Percentiles rank a stretch among this genome's conserved stretches.
Conservation (phyloP, 345 rosid genomes). For the Pugionium cornutum region DNA sequence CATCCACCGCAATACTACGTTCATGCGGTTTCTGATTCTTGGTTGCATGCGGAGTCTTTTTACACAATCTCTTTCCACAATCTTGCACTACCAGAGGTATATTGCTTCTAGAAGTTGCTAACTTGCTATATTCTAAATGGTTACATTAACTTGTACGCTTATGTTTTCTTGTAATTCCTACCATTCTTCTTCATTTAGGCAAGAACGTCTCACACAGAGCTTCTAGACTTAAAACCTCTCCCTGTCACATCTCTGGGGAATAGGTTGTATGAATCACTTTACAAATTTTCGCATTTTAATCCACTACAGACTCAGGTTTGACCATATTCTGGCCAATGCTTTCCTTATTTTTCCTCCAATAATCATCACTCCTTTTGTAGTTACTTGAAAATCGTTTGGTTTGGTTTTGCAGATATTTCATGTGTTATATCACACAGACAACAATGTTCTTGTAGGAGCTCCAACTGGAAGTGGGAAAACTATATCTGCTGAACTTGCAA, state of each 20-base stretch:
- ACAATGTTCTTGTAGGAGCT: conserved; percentile 91
- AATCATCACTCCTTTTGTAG: conserved; percentile 12
- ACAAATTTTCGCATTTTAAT: conserved; percentile 94
- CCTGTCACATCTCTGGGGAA: conserved; percentile 89
- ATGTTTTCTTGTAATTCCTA: conserved; percentile 16
- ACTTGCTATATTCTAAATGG: not conserved
- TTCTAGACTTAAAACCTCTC: conserved; percentile 89
- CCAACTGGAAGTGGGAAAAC: conserved; percentile 99
- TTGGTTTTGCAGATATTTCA: conserved; percentile 72
- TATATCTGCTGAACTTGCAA: conserved; percentile 97
- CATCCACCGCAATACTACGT: conserved; percentile 97
- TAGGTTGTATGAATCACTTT: conserved; percentile 62
- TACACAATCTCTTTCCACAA: conserved; percentile 91
- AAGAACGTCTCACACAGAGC: conserved; percentile 84
- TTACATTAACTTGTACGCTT: conserved; percentile 15
- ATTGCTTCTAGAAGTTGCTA: conserved; percentile 22
- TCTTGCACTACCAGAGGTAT: conserved; percentile 85
- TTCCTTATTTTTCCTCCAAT: conserved; percentile 21
- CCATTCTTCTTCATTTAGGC: conserved; percentile 53
- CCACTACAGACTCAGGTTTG: conserved; percentile 97
- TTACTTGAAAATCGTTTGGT: conserved; percentile 31
- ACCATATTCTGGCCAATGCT: conserved; percentile 27
- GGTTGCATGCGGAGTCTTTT: conserved; percentile 94
- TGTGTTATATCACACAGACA: conserved; percentile 85
- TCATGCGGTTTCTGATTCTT: conserved; percentile 96